Evolutionary conservation across 176 grass and related monocot species (phyloP).

Genomic region (Cocos nucifera): DNA sequence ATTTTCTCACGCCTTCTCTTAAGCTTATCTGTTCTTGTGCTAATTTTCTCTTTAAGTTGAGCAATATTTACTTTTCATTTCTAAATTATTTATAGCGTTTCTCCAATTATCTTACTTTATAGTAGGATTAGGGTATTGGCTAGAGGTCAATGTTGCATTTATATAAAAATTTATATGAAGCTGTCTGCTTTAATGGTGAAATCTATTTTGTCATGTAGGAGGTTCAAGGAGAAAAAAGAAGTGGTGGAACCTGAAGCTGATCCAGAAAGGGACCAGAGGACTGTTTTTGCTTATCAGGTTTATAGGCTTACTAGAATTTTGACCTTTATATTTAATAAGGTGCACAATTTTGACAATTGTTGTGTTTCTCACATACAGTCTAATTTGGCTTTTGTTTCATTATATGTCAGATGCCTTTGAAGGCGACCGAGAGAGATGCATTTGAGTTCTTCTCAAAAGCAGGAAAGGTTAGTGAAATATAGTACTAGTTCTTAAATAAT

Average conservation of each 20-base stretch:
- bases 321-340: neutral
- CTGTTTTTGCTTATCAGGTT: conserved; percentile 24
- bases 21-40: no score
- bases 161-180: no score
- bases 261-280: conserved; percentile 21
- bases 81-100: no score
- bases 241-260: conserved; percentile 9
- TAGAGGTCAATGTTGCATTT: no score
- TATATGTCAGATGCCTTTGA: conserved; percentile 11
- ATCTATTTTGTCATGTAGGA: conserved; percentile 1
- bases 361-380: neutral
- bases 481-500: no score
- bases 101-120: no score
- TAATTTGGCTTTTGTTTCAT: neutral
- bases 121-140: no score
- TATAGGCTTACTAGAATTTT: neutral
- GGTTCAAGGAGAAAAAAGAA: conserved; percentile 17
- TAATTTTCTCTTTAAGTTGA: no score
- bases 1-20: no score
- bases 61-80: no score
- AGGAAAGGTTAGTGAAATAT: conserved; percentile 10
- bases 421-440: conserved; percentile 5
- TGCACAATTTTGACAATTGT: neutral
- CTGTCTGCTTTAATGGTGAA: no score
- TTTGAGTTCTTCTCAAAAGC: conserved; percentile 18